Conservation (phyloP, 2,329 filamentous ascomycete species). For the Cercospora nicotianae region DNA sequence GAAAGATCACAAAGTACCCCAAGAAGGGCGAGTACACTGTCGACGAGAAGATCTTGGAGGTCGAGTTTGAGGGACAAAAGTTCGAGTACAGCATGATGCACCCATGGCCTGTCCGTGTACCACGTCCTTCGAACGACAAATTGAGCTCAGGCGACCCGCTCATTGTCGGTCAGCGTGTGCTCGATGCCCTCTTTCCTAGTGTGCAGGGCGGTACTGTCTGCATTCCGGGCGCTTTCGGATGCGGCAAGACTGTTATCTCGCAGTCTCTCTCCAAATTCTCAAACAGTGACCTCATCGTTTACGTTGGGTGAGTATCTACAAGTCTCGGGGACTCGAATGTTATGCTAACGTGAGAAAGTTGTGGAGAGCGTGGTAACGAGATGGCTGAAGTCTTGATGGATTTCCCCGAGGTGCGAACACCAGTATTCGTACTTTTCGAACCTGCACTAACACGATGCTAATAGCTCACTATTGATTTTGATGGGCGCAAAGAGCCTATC, state of each 20-base stretch:
- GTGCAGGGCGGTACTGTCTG: slow-evolving; percentile 97
- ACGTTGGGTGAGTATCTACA: slow-evolving; percentile 78
- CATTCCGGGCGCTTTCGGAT: slow-evolving; percentile 97
- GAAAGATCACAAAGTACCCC: slow-evolving; percentile 88
- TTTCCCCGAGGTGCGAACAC: slow-evolving; percentile 72
- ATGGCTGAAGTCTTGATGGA: slow-evolving; percentile 99
- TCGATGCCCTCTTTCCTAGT: slow-evolving; percentile 93
- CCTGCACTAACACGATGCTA: slow-evolving; percentile 26
- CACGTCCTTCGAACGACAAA: slow-evolving; percentile 89
- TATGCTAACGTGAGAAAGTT: slow-evolving; percentile 26
- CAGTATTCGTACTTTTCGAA: not conserved
- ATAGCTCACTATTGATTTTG: slow-evolving; percentile 83
- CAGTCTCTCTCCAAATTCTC: slow-evolving; percentile 99
- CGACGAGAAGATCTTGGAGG: slow-evolving; percentile 86
- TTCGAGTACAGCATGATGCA: slow-evolving; percentile 98
- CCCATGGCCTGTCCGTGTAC: slow-evolving; percentile 94
- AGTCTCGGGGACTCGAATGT: not conserved
- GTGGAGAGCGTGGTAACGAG: slow-evolving; percentile 93
- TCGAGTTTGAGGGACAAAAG: slow-evolving; percentile 97
- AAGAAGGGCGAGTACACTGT: slow-evolving; percentile 91
- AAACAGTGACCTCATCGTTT: slow-evolving; percentile 98
- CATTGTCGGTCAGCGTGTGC: slow-evolving; percentile 92
- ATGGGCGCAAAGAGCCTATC: slow-evolving; percentile 94
- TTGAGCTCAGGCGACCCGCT: slow-evolving; percentile 86
- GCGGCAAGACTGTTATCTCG: slow-evolving; percentile 98